Conservation (phyloP, 176 grass and related monocot species). For the Poa pratensis region DNA sequence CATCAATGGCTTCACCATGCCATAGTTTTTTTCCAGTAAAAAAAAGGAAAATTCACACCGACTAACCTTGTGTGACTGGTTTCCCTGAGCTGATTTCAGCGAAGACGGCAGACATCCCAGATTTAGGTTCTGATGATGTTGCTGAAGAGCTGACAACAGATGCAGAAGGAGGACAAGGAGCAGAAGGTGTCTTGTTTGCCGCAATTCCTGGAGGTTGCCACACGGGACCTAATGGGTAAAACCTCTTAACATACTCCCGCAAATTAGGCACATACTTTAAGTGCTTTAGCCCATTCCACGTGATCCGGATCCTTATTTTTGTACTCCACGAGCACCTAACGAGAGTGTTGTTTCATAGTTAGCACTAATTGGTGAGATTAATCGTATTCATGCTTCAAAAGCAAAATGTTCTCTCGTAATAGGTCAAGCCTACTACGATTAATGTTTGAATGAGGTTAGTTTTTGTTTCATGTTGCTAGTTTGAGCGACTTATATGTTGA, state of each 20-base stretch:
- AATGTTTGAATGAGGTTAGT: neutral
- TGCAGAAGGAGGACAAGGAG: slow-evolving; percentile 32
- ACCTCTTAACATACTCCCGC: slow-evolving; percentile 54
- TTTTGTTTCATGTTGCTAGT: neutral
- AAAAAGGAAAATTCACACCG: neutral
- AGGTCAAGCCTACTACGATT: neutral
- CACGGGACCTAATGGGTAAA: slow-evolving; percentile 58
- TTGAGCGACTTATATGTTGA: neutral
- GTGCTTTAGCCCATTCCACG: slow-evolving; percentile 65
- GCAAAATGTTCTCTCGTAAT: neutral
- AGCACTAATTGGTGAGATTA: neutral
- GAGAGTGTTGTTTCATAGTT: slow-evolving; percentile 1
- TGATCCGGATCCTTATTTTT: slow-evolving; percentile 63
- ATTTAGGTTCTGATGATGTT: slow-evolving; percentile 46
- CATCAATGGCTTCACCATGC: neutral
- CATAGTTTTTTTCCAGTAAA: neutral
- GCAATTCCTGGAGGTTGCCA: slow-evolving; percentile 51
- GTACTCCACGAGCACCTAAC: slow-evolving; percentile 69
- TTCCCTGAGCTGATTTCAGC: slow-evolving; percentile 60
- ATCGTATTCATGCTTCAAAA: neutral
- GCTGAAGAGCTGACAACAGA: slow-evolving; percentile 21
- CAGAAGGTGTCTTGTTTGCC: slow-evolving; percentile 39
- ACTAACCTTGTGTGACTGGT: slow-evolving; percentile 52
- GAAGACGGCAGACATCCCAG: slow-evolving; percentile 65
- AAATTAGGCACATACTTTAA: slow-evolving; percentile 59